Base-by-base conservation (phyloP, 352 stramenopile species). In the Aphanomyces euteiches region DNA sequence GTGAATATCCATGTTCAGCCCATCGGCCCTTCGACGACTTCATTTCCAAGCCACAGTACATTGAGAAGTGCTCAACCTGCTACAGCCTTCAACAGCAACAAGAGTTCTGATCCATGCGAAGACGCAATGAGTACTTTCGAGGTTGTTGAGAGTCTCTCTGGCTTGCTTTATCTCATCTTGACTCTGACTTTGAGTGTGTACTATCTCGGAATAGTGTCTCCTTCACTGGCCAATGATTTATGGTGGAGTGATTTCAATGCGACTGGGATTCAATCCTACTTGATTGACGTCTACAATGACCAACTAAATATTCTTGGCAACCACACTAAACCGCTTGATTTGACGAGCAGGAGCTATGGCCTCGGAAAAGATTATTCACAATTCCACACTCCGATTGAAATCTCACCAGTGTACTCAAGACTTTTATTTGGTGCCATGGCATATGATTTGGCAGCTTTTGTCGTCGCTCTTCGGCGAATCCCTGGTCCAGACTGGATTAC, bases 171-270 rank as follows among this genome's bases (percentile, higher is more conserved):
- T 3, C 8, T 58, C 2, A 3, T 58, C n/a, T 3, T 58, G 8
- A 4, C 50, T n/a, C 3, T 58, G 50, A 34, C 37, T 10, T 19
- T 58, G 3, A 58, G n/a, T 3, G n/a, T 58, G 3, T 21, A 19
- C n/a, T 58, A 58, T 34, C n/a, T 58, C 8, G 7, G 8, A 34
- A 1, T 3, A 3, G 1, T 58, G n/a, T 10, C 50, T 10, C 50
- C 50, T 21, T n/a, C 3, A 1, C 2, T 58, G 50, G 8, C n/a
- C 8, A 69, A 69, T n/a, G 63, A 69, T 15, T 28, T 69, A 19
- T 69, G 48, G 13, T 69, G 63, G 63, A 10, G 43, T 1, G 36
- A n/a, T 13, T 61, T 69, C 37, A 43, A 58, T 19, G 28, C 63
- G 4, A 48, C 63, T 17, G n/a, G 19, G 36, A 47, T 47, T 3